Evolutionary conservation across 331 rosid species (phyloP), one percentile per base, ranked within the genome.

Genomic region (Acacia concinna): DNA sequence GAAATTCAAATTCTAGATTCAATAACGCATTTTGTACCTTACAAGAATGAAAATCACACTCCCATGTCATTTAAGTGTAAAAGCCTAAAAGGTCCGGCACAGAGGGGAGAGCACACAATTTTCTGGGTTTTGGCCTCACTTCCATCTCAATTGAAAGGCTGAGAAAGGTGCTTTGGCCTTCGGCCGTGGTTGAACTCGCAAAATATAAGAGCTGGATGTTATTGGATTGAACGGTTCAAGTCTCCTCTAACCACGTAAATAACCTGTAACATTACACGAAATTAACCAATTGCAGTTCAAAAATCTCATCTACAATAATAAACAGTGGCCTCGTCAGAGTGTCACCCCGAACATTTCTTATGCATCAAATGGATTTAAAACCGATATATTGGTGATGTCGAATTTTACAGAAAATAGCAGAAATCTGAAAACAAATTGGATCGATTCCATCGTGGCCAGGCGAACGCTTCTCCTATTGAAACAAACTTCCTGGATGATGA

Each of bases 391-490:
- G 59, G 20, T 34, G 25, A 43, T 37, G 12, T 75, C 57, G 57
- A 38, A 46, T 59, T 47, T 4, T 69, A 49, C 81, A 59, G 30
- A 47, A 78, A 40, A 79, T 6, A 68, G 57, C 28, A 57, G 28
- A 18, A 46, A 43, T 37, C 56, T 34, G 40, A 46, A 57, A 72
- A 62, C 44, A 72, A 51, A 13, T 44, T 44, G 68, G 67, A 49
- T 35, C 7, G 12, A 52, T 34, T 49, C 37, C 25, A 41, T 34
- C 37, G 28, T 11, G 57, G 38, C 21, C 30, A 51, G 67, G 14
- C 37, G 46, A 30, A 46, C 6, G 71, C 56, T 41, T 27, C 68
- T 43, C 73, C 76, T 71, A 69, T 79, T 23, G 56, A 81, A 56
- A 70, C 1, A 41, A 73, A 21, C 70, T 71, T 60, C 34, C 79